A percentile compares a stretch with the other conserved stretches of the same genome.
phyloP scores from a whole-genome alignment of 2,329 filamentous ascomycete species.

The Hymenoscyphus albidus region DNA sequence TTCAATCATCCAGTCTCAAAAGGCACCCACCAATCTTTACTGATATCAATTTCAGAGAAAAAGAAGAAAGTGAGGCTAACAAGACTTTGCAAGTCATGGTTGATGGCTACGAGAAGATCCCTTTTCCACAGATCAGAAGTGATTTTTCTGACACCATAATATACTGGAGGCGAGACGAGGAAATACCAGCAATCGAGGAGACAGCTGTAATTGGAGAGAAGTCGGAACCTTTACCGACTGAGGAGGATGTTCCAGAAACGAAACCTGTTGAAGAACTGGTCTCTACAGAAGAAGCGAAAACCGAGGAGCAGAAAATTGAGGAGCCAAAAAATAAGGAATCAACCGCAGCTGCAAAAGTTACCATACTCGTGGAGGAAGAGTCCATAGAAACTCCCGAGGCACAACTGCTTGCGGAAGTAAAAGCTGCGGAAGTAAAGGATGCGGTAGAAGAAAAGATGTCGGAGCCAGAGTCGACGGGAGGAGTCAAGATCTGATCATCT shows the following conservation, averaged over 20 bases:
- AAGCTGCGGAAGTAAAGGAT: not conserved
- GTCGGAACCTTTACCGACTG: not conserved
- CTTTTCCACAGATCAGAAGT: constrained; percentile 32
- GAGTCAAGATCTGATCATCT: not conserved
- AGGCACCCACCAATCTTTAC: not conserved
- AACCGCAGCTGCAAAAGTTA: not conserved
- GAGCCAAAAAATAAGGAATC: not conserved
- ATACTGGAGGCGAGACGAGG: constrained; percentile 21
- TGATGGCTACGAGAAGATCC: constrained; percentile 24
- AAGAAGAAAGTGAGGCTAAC: constrained; percentile 1
- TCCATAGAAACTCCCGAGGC: not conserved
- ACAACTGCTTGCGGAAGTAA: not conserved
- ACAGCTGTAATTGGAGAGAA: not conserved
- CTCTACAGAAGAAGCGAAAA: not conserved
- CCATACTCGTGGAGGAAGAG: not conserved
- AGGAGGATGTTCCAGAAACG: not conserved
- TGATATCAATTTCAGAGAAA: not conserved
- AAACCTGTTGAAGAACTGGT: not conserved
- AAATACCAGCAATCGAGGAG: not conserved
- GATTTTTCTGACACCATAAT: constrained; percentile 35
- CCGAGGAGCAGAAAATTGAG: not conserved
- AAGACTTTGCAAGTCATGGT: constrained; percentile 28
- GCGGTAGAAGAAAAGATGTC: not conserved
- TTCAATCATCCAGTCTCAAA: not conserved
- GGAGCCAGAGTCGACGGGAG: not conserved